A percentile compares a stretch with the other conserved stretches of the same genome.
Conservation (phyloP, 805 yeast genomes). For the Grigorovia transvaalensis region DNA sequence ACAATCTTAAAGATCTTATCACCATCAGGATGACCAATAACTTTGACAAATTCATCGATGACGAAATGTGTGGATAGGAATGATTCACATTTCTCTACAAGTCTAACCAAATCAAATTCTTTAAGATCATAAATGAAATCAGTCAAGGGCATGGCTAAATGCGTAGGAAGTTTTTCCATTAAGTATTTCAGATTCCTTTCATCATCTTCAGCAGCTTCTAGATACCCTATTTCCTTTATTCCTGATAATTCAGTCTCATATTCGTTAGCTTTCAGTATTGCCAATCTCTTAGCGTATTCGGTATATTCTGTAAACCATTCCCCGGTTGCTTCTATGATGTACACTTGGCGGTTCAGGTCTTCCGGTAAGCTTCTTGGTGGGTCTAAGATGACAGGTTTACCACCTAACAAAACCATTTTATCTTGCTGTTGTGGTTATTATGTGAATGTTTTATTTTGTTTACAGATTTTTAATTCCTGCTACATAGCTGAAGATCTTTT, state of each 20-base stretch:
- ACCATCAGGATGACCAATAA: background rate
- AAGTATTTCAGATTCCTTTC: constrained; percentile 45
- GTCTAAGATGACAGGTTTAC: background rate
- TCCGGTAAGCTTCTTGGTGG: background rate
- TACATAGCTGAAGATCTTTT: no score
- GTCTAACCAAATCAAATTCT: constrained; percentile 63
- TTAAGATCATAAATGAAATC: constrained; percentile 68
- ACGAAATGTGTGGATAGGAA: constrained; percentile 68
- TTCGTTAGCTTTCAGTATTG: constrained; percentile 55
- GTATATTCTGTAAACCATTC: constrained; percentile 82
- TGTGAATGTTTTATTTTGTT: background rate
- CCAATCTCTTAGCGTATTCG: constrained; percentile 56
- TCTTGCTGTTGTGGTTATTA: background rate
- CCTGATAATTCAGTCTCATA: constrained; percentile 93
- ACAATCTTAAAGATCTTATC: background rate
- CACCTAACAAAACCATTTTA: background rate
- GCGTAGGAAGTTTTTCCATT: constrained; percentile 72
- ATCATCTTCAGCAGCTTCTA: constrained; percentile 76
- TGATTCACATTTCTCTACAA: constrained; percentile 72
- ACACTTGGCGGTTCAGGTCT: constrained; percentile 49
- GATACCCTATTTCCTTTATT: constrained; percentile 72
- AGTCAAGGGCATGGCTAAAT: constrained; percentile 76
- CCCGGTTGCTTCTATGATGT: constrained; percentile 67
- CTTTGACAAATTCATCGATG: constrained; percentile 68
- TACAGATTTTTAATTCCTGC: no score